Base-by-base conservation (phyloP, 129 eudicot species). In the Escallonia herrerae region DNA sequence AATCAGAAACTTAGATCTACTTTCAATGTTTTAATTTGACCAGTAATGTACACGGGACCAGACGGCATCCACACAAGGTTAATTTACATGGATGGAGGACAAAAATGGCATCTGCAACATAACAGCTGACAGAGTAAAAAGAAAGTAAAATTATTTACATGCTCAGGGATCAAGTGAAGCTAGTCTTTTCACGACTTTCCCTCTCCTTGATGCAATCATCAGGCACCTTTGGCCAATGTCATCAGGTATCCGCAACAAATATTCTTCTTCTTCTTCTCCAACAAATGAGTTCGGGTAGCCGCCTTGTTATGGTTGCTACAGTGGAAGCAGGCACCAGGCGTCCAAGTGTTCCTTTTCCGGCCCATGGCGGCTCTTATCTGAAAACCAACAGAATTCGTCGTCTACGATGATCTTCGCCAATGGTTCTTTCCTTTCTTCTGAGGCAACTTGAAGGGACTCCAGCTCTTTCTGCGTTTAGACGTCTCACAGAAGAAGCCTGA, bases 391-490 rank as follows among this genome's bases (percentile, higher is more conserved):
- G 5, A 12, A 6, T 40, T 37, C 43, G 13, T 13, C 43, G 50
- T 43, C 71, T 65, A 81, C 0, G 90, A 81, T 8, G 86, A 67
- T 75, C 86, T 77, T 39, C 83, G 73, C 89, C 91, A 81, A 43
- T 81, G 90, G 53, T 81, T 85, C 80, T 79, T 86, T 45, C 79
- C 87, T 65, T 82, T 90, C 73, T 77, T 93, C 63, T 85, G 96
- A 69, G 84, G 82, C 63, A 93, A 73, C 68, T 89, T 93, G 74
- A 93, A 93, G 37, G 99, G 99, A 44, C 96, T 91, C 99, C 99
- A 93, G 67, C 87, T 93, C 76, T 93, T 93, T 81, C 96, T 78
- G 64, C 99, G 89, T 65, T 88, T 93, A 2, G 96, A 82, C 14
- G 95, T 73, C 67, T 93, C 99, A 51, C 81, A 81, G 67, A 93